Evolutionary conservation across 805 yeast genomes (phyloP), one percentile per base, ranked within the genome.

Genomic region (Starmerella stigmatis): DNA sequence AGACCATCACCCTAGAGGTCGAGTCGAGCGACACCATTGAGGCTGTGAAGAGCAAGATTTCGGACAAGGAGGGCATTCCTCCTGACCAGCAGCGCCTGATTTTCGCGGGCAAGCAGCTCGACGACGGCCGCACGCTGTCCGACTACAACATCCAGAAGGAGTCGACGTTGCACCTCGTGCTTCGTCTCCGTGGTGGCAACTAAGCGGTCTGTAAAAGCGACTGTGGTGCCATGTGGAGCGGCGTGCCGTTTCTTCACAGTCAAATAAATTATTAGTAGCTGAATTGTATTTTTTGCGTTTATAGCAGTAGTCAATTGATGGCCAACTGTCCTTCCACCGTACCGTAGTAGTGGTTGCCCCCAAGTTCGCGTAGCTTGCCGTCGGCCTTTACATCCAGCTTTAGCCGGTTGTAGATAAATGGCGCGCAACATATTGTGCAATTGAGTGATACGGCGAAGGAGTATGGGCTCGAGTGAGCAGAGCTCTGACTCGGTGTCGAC

Each of bases 81-180:
- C 94, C 95, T 58, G 95, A 85, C 72, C 95, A 85, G 70, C 95
- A 85, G 72, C 79, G 95, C 71, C 74, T 85, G 60, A 85, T 85
- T 72, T 85, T 85, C 63, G 95, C 95, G 57, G 95, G 95, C 74
- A 85, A 85, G 73, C 95, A 85, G 71, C 74, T 85, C 60, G 95
- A 85, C 71, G 95, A 85, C 60, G 95, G 95, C 58, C 82, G 94
- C 73, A 85, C 94, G 37, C 71, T 85, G 55, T 81, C 94, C 44
- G 94, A 85, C 69, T 85, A 84, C 80, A 85, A 84, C 79, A 85
- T 85, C 66, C 95, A 85, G 72, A 85, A 85, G 75, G 94, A 85
- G 71, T 83, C 94, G 47, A 78, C 92, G 40, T 65, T 81, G 19
- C 92, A 83, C 67, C 70, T 83, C 68, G 94, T 83, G 17, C 68